Evolutionary conservation across 371 early-diverging fungal genomes (phyloP).

Genomic region (Synchytrium microbalum): DNA sequence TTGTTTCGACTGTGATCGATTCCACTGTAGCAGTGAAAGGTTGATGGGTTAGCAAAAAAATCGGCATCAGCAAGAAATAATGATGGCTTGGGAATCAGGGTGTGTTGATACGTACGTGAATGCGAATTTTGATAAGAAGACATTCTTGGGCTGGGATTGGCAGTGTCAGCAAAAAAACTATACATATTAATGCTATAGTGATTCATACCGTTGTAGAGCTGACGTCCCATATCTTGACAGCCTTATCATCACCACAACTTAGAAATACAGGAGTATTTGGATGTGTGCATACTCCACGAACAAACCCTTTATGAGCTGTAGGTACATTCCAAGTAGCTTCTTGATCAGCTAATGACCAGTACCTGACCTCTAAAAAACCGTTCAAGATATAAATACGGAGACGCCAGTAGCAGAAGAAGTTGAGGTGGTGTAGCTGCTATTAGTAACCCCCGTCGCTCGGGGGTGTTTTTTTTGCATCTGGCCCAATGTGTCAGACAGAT

Average conservation of each 20-base stretch:
- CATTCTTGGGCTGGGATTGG: neutral
- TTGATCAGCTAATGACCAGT: conserved; percentile 69
- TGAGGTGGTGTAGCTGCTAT: no score
- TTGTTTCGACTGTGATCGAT: conserved; percentile 77
- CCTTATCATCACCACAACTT: conserved; percentile 83
- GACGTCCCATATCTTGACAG: conserved; percentile 76
- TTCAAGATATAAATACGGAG: no score
- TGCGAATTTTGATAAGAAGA: conserved; percentile 52
- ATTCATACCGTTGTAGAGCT: conserved; percentile 7
- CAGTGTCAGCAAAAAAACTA: conserved; percentile 6
- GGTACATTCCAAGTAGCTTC: conserved; percentile 57
- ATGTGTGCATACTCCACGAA: conserved; percentile 66
- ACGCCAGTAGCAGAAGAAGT: no score
- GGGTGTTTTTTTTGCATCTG: no score
- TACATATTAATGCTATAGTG: conserved; percentile 7
- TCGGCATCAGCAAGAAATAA: no score
- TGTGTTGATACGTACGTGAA: conserved; percentile 41
- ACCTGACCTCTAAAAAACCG: conserved; percentile 76
- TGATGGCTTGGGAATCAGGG: no score
- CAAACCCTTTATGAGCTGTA: conserved; percentile 72
- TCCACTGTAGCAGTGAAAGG: conserved; percentile 14
- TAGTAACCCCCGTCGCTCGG: no score
- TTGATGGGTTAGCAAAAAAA: neutral
- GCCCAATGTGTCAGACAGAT: conserved; percentile 10
- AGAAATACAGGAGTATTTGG: conserved; percentile 58